Base-by-base conservation (phyloP, 2,329 filamentous ascomycete species). In the Phaeosphaeria sp. region DNA sequence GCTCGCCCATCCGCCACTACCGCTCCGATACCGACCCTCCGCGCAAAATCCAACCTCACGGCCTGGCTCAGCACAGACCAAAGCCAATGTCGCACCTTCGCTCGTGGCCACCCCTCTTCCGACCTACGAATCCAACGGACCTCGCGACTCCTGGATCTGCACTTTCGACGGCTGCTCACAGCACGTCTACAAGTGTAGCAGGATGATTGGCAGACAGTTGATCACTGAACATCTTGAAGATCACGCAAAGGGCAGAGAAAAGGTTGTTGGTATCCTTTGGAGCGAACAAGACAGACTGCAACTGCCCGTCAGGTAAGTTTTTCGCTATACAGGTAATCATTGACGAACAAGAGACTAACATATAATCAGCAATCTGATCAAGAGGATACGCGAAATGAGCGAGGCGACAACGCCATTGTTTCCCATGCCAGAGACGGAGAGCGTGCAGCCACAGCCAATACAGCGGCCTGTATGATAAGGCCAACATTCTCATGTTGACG, bases 111-210 rank as follows among this genome's bases (percentile, higher is more conserved):
- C 72, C 5, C 70, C 74, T 0, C 57, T 77, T 8, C 74, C 75
- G 13, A 73, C 74, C 6, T 74, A 73, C 56, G 61, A 69, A 40
- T 51, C 78, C 2, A 77, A 81, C 33, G 87, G 86, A 0, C 84
- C 86, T 0, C 82, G 87, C 57, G 84, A 88, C 52, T 87, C 86
- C 0, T 92, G 89, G 89, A 79, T 79, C 1, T 92, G 90, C 67
- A 83, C 84, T 4, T 82, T 89, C 59, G 84, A 87, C 11, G 87
- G 84, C 22, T 92, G 90, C 67, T 78, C 78, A 39, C 87, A 87
- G 64, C 81, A 88, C 42, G 86, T 91, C 11, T 87, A 88, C 59
- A 83, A 82, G 2, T 86, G 86, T n/a, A 83, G 86, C 45, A 81
- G 84, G 43, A 76, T 82, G 2, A 80, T 82, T 0, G 85, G 85